Base-by-base conservation (phyloP, 1,139 yeast species). In the Suhomyces maxii region DNA sequence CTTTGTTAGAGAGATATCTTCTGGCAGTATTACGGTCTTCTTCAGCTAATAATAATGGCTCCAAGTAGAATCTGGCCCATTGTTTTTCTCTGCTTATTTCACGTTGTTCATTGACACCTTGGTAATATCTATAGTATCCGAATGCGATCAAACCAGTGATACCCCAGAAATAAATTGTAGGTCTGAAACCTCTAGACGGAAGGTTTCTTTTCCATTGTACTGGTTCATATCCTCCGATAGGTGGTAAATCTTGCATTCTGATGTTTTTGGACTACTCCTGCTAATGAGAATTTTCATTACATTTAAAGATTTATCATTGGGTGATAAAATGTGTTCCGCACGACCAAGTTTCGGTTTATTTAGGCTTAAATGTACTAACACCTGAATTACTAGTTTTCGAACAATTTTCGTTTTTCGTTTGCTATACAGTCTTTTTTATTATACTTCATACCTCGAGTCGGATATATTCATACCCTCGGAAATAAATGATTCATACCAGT, bases 161-260 rank as follows among this genome's bases (percentile, higher is more conserved):
- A 36, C 86, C 82, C 64, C 82, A 80, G 52, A 87, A 76, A 71
- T 85, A 88, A 45, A 87, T 73, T 41, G 82, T 71, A 14, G 95
- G 93, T 54, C 95, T 76, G 71, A 88, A 87, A 3, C 96, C 96
- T 60, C 96, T 78, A 3, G 95, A 71, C 34, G 96, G 96, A 50
- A 89, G 71, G 66, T 88, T 86, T 68, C 96, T 81, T 72, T 85
- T 86, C 95, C 96, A 89, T 72, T 89, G 96, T 50, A 89, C 80
- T 43, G 89, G 86, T 56, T 85, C 91, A 60, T 88, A 89, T 58
- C 96, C 96, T 53, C 89, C 90, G 58, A 81, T 75, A 53, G 96
- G 96, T 63, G 96, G 96, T 63, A 89, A 75, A 63, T 89, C 96
- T 77, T 89, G 96, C 79, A 75, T 75, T 25, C 35, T 54, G 36